Evolutionary conservation across 148 eudicot genomes (phyloP), one percentile per base, ranked within the genome.

Genomic region (Fagopyrum homotropicum): DNA sequence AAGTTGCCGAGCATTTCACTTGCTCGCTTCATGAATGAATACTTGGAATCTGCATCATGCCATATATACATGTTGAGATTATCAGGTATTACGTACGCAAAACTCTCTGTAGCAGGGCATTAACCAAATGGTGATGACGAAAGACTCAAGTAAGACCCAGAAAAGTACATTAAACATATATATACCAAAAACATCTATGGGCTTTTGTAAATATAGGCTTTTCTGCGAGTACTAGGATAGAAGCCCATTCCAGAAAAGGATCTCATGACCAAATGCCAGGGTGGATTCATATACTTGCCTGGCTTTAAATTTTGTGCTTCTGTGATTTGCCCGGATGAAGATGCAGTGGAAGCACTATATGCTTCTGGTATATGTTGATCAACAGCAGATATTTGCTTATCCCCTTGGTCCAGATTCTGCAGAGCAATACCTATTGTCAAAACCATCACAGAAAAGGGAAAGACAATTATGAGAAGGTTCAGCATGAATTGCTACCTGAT

Each of bases 1-100:
- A 90, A 81, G 76, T 79, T 81, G 54, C 87, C 94, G 80, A 95
- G 73, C 89, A 87, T 77, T 17, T 77, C 75, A 74, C 81, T 89
- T 14, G 92, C 91, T 61, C 84, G 81, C 81, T 88, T 70, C 68
- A 84, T 19, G 75, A 80, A 87, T 63, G 93, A 85, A 72, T 84
- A 78, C 56, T 76, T 79, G 59, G 73, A 52, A 78, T 83, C 98
- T 95, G 96, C 81, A 87, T 44, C 68, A 50, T 17, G 29, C 40
- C 7, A 19, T 30, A 69, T 44, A 46, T 69, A 43, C 14, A 15
- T 30, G 70, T 12, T 30, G n/a, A 66, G 43, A 35, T 63, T 12
- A 16, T 16, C 12, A n/a, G 30, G 30, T 59, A 16, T n/a, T 59
- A 59, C 12, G 30, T 16, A 59, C 6, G 66, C 30, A 59, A 59